phyloP scores from a whole-genome alignment of 192 early-diverging fungal genomes.

The Coemansia reversa region DNA sequence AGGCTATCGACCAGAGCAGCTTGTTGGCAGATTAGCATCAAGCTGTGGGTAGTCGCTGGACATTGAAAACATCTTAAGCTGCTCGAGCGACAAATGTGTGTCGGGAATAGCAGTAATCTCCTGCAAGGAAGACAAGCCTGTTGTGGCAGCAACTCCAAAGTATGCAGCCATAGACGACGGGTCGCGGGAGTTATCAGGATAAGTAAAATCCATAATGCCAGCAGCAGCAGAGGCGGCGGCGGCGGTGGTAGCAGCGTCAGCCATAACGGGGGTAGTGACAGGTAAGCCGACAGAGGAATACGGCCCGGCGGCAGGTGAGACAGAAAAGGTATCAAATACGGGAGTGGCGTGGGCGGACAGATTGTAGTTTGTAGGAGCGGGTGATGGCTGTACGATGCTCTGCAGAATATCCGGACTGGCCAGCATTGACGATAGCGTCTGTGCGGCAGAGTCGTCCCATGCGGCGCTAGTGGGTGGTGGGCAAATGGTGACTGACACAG shows the following conservation, averaged over 20 bases:
- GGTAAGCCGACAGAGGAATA: background rate
- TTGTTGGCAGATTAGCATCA: conserved; percentile 4
- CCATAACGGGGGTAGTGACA: conserved; percentile 3
- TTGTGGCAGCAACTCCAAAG: conserved; percentile 17
- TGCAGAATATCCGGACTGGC: conserved; percentile 37
- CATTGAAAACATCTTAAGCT: conserved; percentile 10
- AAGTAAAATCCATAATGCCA: background rate
- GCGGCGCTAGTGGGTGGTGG: conserved; percentile 14
- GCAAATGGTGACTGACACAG: conserved; percentile 25
- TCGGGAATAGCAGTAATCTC: background rate
- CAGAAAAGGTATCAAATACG: conserved; percentile 22
- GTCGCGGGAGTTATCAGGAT: background rate
- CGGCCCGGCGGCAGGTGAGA: conserved; percentile 1
- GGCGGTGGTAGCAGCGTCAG: background rate
- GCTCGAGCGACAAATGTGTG: conserved; percentile 1
- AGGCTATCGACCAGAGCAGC: conserved; percentile 4
- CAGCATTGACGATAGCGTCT: conserved; percentile 30
- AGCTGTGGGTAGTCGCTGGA: background rate
- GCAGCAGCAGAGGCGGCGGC: background rate
- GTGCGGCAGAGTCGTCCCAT: conserved; percentile 26
- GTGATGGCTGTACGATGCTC: conserved; percentile 44
- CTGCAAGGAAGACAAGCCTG: conserved; percentile 5
- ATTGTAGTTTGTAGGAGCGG: conserved; percentile 24
- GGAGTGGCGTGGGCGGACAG: conserved; percentile 37
- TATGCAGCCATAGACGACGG: conserved; percentile 36